Percentiles rank a stretch among this genome's conserved stretches.
Evolutionary conservation across 768 basidiomycete species (phyloP).

Genomic region (Austroboletus eburneus): DNA sequence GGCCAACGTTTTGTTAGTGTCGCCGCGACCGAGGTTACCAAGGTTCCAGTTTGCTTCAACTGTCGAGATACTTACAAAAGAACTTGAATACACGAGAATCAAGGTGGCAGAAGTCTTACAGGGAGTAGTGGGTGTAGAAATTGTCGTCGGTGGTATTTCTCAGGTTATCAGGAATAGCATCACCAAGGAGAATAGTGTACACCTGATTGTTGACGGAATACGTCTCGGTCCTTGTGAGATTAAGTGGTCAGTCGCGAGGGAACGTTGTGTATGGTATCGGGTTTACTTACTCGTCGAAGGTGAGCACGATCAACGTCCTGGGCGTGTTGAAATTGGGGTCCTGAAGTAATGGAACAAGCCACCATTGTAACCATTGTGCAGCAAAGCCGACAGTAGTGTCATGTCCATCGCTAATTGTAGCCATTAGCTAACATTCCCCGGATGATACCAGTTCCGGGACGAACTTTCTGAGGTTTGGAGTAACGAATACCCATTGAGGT

Average conservation of each 20-base stretch:
- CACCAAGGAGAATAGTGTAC: slow-evolving; percentile 40
- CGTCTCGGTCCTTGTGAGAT: slow-evolving; percentile 20
- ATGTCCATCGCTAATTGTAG: slow-evolving; percentile 45
- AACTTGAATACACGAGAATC: neutral
- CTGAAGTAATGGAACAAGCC: slow-evolving; percentile 46
- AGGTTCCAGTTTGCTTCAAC: slow-evolving; percentile 59
- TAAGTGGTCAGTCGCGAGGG: no score
- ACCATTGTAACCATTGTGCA: slow-evolving; percentile 43
- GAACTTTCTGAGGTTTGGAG: slow-evolving; percentile 46
- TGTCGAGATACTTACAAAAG: slow-evolving; percentile 39
- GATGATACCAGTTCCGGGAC: neutral
- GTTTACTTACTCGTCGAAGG: slow-evolving; percentile 58
- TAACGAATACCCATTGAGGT: slow-evolving; percentile 58
- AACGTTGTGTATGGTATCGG: no score
- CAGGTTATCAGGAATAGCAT: slow-evolving; percentile 39
- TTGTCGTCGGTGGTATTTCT: slow-evolving; percentile 44
- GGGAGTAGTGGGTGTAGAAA: slow-evolving; percentile 59
- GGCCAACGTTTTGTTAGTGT: slow-evolving; percentile 41
- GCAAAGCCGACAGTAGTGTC: slow-evolving; percentile 52
- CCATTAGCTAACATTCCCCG: neutral
- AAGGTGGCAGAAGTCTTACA: slow-evolving; percentile 10
- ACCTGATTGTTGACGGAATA: slow-evolving; percentile 42
- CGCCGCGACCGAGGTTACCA: slow-evolving; percentile 51
- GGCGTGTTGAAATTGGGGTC: slow-evolving; percentile 51
- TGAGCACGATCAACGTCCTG: slow-evolving; percentile 53